Evolutionary conservation across 306 rosid genomes (phyloP), one percentile per base, ranked within the genome.

Genomic region (Acacia acuminata): DNA sequence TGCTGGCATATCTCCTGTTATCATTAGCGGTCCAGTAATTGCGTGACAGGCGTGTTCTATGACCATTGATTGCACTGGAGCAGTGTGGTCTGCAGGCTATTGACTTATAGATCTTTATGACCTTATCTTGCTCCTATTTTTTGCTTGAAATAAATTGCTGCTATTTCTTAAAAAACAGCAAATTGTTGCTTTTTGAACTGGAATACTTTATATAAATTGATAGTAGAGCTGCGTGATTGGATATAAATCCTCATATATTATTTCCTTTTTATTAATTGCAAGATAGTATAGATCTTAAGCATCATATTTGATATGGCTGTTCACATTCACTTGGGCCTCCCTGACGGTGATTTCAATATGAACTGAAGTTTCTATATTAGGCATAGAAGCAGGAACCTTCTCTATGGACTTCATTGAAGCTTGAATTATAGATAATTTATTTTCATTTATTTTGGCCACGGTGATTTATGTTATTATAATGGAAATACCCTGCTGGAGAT

Each of bases 161-260:
- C 40, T 27, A 27, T 27, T 63, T 63, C 40, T 30, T 17, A 14
- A 65, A 30, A 65, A 32, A 16, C 6, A 65, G 7, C 16, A 48
- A 55, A 42, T 55, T 75, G 32, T 7, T 66, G 47, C 27, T 51
- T 43, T 30, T 27, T 34, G 74, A 75, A 76, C 44, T 32, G 34
- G 44, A 66, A 34, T 32, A 16, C 22, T 82, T 82, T 22, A 47
- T 22, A 75, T 56, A 82, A 56, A 71, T 60, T 77, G 82, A 24
- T 56, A 65, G 47, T 77, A 47, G 56, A 75, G 48, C 47, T 60
- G 36, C 60, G 27, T 73, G 48, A 45, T 58, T 77, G 38, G 40
- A 22, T 48, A 63, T 36, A 60, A 70, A 32, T 43, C 44, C 7
- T 11, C 53, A 47, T 7, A 60, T 71, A 36, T 43, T 13, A 58